A percentile compares a stretch with the other conserved stretches of the same genome.
Conservation (phyloP, 805 yeast genomes). For the Pichia sporocuriosa region DNA sequence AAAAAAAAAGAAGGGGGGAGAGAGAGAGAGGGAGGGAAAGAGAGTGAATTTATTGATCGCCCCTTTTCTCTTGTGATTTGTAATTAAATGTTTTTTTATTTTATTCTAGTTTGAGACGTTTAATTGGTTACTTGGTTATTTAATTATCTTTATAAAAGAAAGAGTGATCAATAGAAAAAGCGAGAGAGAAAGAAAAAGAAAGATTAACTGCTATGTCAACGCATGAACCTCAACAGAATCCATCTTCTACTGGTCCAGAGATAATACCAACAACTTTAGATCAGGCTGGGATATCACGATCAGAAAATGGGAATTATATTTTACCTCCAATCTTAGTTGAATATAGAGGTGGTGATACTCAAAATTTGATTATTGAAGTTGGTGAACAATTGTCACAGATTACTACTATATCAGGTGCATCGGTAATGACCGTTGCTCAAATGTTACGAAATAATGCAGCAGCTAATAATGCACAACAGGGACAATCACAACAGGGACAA, state of each 20-base stretch:
- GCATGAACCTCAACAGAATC: neutral
- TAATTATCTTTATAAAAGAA: too few relatives aligned
- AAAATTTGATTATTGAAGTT: conserved; percentile 27
- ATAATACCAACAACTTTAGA: too few relatives aligned
- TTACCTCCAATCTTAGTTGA: conserved; percentile 28
- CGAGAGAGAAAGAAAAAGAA: too few relatives aligned
- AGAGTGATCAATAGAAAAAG: too few relatives aligned
- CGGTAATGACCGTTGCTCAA: conserved; percentile 5
- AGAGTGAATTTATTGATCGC: too few relatives aligned
- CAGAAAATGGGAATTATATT: conserved; percentile 20
- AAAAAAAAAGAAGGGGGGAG: too few relatives aligned
- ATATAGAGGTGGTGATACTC: conserved; percentile 27
- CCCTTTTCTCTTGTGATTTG: too few relatives aligned
- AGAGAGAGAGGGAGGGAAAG: too few relatives aligned
- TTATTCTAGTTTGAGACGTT: too few relatives aligned
- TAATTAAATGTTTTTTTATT: too few relatives aligned
- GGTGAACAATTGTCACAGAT: conserved; percentile 16
- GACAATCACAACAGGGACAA: neutral
- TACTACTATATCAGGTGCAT: neutral
- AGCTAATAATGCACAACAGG: neutral
- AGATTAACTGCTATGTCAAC: too few relatives aligned
- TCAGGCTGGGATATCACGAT: conserved; percentile 15
- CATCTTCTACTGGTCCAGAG: neutral
- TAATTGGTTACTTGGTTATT: too few relatives aligned
- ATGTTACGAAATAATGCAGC: conserved; percentile 5